Percentiles rank a stretch among this genome's conserved stretches.
These are phyloP conservation scores for Thermothelomyces thermophilus DNA, from an alignment of 2,329 filamentous ascomycete genomes.

Conservation along the genomic window DNA sequence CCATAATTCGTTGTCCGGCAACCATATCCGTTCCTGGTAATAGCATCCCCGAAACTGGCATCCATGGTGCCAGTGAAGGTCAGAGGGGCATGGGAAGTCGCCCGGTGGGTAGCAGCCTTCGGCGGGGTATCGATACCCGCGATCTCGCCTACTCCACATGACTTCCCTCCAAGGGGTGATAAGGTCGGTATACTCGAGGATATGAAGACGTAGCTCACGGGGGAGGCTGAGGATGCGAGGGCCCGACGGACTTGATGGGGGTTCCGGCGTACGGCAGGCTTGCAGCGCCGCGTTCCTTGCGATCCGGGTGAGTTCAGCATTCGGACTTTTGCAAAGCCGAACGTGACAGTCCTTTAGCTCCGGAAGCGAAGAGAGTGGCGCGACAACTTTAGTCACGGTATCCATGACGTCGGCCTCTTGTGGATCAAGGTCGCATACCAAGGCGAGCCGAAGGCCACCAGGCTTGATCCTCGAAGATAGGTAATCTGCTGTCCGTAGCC, in stretches of 20 bases:
- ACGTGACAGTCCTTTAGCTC: background rate
- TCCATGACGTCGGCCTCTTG: background rate
- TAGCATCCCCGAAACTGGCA: background rate
- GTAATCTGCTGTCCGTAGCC: background rate
- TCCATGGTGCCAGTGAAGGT: background rate
- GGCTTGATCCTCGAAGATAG: background rate
- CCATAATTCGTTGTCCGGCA: background rate
- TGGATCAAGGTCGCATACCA: background rate
- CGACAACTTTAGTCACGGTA: background rate
- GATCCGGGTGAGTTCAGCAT: background rate
- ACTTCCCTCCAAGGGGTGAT: slow-evolving; percentile 20
- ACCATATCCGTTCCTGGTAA: background rate
- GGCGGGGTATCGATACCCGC: background rate
- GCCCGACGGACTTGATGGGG: background rate
- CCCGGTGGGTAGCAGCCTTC: background rate
- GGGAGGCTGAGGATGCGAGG: background rate
- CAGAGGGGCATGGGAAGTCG: background rate
- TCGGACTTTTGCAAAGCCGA: background rate
- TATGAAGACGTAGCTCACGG: slow-evolving; percentile 13
- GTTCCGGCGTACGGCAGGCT: background rate
- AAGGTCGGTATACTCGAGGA: slow-evolving; percentile 19
- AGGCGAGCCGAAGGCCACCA: background rate
- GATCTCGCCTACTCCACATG: slow-evolving; percentile 3
- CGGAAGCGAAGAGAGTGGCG: background rate
- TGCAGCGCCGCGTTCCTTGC: background rate